These are phyloP conservation scores for Pythium scleroteichum DNA, from an alignment of 352 stramenopile genomes.

Conservation along the genomic window DNA sequence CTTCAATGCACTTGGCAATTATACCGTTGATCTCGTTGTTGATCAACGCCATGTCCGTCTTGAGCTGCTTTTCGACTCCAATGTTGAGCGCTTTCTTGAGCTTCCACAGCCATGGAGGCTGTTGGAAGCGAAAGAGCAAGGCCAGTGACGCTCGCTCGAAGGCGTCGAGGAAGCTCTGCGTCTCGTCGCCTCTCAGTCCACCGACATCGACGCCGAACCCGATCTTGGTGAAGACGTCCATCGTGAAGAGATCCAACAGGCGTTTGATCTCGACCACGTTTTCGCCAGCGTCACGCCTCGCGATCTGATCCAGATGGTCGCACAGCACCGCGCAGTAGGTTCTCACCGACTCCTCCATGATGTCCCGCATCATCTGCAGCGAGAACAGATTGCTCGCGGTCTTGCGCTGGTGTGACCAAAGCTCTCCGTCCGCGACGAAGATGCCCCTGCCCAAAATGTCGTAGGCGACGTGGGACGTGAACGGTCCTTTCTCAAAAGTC, in stretches of 20 bases:
- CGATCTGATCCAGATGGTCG: conserved; percentile 25
- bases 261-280: conserved; percentile 33
- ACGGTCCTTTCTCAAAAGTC: conserved; percentile 54
- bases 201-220: conserved; percentile 68
- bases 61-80: conserved; percentile 33
- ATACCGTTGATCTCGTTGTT: conserved; percentile 35
- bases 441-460: conserved; percentile 73
- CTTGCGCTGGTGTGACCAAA: conserved; percentile 72
- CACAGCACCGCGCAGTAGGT: conserved; percentile 32
- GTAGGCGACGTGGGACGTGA: conserved; percentile 37
- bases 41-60: conserved; percentile 39
- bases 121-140: conserved; percentile 39
- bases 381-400: conserved; percentile 86
- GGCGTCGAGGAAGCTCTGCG: conserved; percentile 44
- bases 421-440: conserved; percentile 52
- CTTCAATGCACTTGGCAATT: conserved; percentile 33
- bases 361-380: conserved; percentile 51
- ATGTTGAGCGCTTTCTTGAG: conserved; percentile 44
- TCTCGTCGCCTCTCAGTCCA: conserved; percentile 33
- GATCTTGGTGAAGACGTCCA: conserved; percentile 75
- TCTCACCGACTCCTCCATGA: conserved; percentile 41
- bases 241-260: conserved; percentile 56
- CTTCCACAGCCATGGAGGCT: conserved; percentile 50
- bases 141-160: conserved; percentile 41
- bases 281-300: conserved; percentile 8